Conservation (phyloP, 805 yeast genomes). For the Blastobotrys peoriensis region DNA sequence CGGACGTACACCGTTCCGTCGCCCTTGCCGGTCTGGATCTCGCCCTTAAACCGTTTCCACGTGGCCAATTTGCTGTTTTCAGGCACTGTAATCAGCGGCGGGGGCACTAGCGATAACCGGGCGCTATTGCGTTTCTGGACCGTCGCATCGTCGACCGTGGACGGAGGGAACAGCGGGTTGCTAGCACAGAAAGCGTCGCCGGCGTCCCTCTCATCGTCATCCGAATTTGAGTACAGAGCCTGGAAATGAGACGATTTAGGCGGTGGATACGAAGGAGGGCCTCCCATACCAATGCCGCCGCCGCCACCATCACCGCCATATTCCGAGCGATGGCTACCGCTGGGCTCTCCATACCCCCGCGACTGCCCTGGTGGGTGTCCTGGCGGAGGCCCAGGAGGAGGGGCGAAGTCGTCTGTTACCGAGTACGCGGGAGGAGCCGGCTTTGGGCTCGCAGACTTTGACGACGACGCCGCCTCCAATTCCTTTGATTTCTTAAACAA, state of each 20-base stretch:
- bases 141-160: neutral
- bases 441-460: neutral
- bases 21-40: conserved; percentile 10
- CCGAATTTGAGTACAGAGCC: conserved; percentile 9
- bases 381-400: neutral
- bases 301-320: neutral
- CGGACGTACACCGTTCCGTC: conserved; percentile 16
- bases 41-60: conserved; percentile 16
- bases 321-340: neutral
- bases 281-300: neutral
- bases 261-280: conserved; percentile 12
- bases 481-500: neutral
- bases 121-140: neutral
- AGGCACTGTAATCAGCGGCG: conserved; percentile 11
- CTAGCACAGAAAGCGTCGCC: conserved; percentile 11
- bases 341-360: conserved; percentile 3
- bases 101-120: conserved; percentile 7
- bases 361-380: neutral
- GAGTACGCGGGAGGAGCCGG: neutral
- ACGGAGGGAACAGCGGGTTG: conserved; percentile 6
- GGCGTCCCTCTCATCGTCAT: conserved; percentile 10
- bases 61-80: conserved; percentile 6
- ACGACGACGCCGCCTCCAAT: neutral
- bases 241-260: conserved; percentile 6
- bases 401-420: neutral